A percentile compares a stretch with the other conserved stretches of the same genome.
These are phyloP conservation scores for Moniliella sp. DNA, from an alignment of 1,284 basidiomycete species.

Conservation along the genomic window DNA sequence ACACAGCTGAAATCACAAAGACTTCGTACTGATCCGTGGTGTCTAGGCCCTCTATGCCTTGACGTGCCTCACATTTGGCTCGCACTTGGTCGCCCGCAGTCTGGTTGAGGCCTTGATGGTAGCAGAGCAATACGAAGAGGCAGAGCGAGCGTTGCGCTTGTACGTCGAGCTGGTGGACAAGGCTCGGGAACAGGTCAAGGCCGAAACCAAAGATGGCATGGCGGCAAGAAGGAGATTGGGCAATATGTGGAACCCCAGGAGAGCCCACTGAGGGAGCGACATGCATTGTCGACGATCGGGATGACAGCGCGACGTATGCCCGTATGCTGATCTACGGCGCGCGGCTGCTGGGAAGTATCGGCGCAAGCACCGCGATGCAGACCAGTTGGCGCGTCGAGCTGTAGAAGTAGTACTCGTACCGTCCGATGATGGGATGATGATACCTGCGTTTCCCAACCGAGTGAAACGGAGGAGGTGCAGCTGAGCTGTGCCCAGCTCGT, in stretches of 20 bases:
- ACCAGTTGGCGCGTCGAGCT: conserved; percentile 13
- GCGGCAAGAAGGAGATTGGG: no score
- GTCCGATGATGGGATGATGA: no score
- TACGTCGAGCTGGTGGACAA: conserved; percentile 27
- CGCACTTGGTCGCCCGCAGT: conserved; percentile 19
- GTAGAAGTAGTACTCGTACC: conserved; percentile 8
- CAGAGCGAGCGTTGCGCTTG: conserved; percentile 12
- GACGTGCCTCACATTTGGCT: conserved; percentile 23
- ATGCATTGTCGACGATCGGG: no score
- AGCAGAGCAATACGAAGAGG: conserved; percentile 24
- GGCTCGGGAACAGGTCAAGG: conserved; percentile 14
- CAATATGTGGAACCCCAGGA: no score
- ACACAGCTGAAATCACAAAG: no score
- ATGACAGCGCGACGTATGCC: conserved; percentile 5
- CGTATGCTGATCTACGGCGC: conserved; percentile 17
- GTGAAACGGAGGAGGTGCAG: no score
- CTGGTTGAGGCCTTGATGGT: conserved; percentile 20
- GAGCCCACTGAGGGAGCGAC: no score
- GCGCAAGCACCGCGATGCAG: conserved; percentile 9
- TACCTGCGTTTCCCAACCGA: no score
- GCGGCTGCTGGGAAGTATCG: conserved; percentile 9
- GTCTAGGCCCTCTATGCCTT: conserved; percentile 22
- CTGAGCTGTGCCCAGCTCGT: conserved; percentile 4
- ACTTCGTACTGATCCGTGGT: no score
- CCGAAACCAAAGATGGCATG: conserved; percentile 3